Conservation (phyloP, 768 basidiomycete genomes). For the Calocybe cyanea region DNA sequence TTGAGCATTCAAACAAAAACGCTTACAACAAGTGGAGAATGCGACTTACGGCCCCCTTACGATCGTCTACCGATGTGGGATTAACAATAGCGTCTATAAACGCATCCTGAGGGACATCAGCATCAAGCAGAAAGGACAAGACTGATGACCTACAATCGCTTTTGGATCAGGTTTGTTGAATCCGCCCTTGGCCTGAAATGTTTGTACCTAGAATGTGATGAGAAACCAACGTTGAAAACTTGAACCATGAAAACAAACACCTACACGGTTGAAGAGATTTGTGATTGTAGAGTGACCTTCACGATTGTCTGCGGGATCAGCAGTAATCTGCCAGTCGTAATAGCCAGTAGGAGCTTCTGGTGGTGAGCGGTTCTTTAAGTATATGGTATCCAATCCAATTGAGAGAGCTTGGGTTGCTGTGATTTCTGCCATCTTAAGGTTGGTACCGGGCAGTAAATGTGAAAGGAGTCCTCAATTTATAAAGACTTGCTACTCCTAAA, state of each 20-base stretch:
- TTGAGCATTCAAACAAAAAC: background rate
- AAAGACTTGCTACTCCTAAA: too few relatives aligned
- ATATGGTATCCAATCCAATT: conserved; percentile 26
- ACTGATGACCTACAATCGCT: conserved; percentile 16
- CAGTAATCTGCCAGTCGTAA: conserved; percentile 36
- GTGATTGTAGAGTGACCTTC: conserved; percentile 31
- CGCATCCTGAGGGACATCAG: conserved; percentile 19
- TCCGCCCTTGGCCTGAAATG: conserved; percentile 21
- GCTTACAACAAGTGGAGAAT: background rate
- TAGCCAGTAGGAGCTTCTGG: conserved; percentile 38
- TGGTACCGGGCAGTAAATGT: background rate
- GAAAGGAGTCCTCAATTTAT: too few relatives aligned
- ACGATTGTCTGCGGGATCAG: conserved; percentile 18
- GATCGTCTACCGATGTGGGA: conserved; percentile 36
- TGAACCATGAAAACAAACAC: too few relatives aligned
- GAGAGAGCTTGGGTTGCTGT: conserved; percentile 21
- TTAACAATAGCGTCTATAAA: conserved; percentile 23
- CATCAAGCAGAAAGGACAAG: background rate
- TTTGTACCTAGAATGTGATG: conserved; percentile 13
- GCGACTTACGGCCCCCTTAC: conserved; percentile 26
- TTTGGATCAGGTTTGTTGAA: conserved; percentile 18
- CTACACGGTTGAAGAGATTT: conserved; percentile 24
- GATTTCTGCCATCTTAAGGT: conserved; percentile 8
- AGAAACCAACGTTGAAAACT: background rate
- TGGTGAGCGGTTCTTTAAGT: conserved; percentile 29